Conservation (phyloP, 2,329 filamentous ascomycete species). For the Bimuria novae-zelandiae region DNA sequence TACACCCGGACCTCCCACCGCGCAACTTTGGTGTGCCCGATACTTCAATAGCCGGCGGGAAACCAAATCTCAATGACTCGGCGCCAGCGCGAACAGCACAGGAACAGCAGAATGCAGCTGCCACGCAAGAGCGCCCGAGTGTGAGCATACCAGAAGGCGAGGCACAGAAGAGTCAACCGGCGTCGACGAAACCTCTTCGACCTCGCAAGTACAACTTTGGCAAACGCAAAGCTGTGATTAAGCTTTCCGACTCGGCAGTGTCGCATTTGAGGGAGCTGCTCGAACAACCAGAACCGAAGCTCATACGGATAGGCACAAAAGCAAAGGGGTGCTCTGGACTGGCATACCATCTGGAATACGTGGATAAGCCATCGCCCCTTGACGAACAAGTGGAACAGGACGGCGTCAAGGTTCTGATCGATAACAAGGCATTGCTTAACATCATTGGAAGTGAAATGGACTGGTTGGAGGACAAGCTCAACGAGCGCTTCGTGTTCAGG, state of each 20-base stretch:
- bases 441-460: slow-evolving; percentile 99
- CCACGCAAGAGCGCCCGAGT: slow-evolving; percentile 39
- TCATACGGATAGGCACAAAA: slow-evolving; percentile 92
- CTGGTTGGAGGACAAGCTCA: slow-evolving; percentile 95
- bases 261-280: slow-evolving; percentile 77
- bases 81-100: slow-evolving; percentile 49
- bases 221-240: slow-evolving; percentile 89
- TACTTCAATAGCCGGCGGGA: slow-evolving; percentile 62
- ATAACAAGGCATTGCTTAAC: slow-evolving; percentile 96
- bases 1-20: slow-evolving; percentile 62
- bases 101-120: slow-evolving; percentile 22
- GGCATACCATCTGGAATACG: slow-evolving; percentile 92
- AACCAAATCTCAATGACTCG: slow-evolving; percentile 54
- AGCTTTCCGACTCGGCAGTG: slow-evolving; percentile 78
- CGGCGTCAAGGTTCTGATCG: slow-evolving; percentile 92
- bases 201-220: slow-evolving; percentile 70
- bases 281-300: slow-evolving; percentile 83
- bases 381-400: slow-evolving; percentile 96
- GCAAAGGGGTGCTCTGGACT: slow-evolving; percentile 93
- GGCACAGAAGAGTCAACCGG: slow-evolving; percentile 67
- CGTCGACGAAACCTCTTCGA: slow-evolving; percentile 50
- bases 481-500: slow-evolving; percentile 87
- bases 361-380: slow-evolving; percentile 84
- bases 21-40: slow-evolving; percentile 63
- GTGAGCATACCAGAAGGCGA: slow-evolving; percentile 64